A percentile compares a stretch with the other conserved stretches of the same genome.
Evolutionary conservation across 345 rosid species (phyloP).

Genomic region (Carallia brachiata): DNA sequence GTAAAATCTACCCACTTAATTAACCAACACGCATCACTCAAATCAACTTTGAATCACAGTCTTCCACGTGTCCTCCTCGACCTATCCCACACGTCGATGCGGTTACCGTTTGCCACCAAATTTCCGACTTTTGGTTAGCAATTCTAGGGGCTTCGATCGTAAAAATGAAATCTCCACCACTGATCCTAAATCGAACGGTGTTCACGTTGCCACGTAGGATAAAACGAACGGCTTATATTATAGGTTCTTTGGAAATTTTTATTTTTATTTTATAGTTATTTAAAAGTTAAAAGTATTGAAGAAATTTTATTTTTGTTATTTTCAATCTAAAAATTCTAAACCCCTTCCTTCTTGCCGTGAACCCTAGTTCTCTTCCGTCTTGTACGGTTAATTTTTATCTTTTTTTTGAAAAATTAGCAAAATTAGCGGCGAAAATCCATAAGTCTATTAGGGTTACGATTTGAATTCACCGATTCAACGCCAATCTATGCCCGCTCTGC

Average conservation of each 20-base stretch:
- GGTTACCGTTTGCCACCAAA: slow-evolving; percentile 10
- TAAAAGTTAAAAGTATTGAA: not conserved
- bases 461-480: slow-evolving; percentile 14
- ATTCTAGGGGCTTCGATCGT: not conserved
- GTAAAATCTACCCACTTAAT: slow-evolving; percentile 11
- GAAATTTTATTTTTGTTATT: slow-evolving; percentile 19
- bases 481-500: not conserved
- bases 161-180: slow-evolving; percentile 20
- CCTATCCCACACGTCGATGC: slow-evolving; percentile 14
- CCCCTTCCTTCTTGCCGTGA: slow-evolving; percentile 43
- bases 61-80: slow-evolving; percentile 13
- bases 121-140: slow-evolving; percentile 9
- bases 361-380: slow-evolving; percentile 54
- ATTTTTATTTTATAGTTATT: slow-evolving; percentile 1
- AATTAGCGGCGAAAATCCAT: slow-evolving; percentile 31
- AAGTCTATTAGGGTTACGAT: slow-evolving; percentile 25
- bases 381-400: slow-evolving; percentile 16
- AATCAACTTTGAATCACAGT: slow-evolving; percentile 1
- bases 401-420: slow-evolving; percentile 29
- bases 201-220: slow-evolving; percentile 14
- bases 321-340: slow-evolving; percentile 30
- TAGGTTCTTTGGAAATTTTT: slow-evolving; percentile 10
- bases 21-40: slow-evolving; percentile 20
- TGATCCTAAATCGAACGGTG: slow-evolving; percentile 12
- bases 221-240: not conserved